Evolutionary conservation across 176 grass and related monocot genomes (phyloP).

Genomic region (Oryza glumipatula): DNA sequence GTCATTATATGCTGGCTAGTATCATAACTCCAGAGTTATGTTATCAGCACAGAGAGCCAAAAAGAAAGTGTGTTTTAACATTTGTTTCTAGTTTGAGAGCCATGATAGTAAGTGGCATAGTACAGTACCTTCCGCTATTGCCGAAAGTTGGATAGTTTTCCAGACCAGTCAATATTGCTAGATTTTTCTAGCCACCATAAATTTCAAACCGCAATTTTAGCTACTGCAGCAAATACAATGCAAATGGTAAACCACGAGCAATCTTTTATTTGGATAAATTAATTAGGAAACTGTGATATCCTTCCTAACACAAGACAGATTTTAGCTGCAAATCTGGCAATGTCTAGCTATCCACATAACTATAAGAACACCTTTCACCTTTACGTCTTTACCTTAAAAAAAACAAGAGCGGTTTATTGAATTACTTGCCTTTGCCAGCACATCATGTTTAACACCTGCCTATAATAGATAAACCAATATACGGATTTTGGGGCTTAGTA

Average conservation of each 20-base stretch:
- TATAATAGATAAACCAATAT: background rate
- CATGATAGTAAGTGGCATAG: background rate
- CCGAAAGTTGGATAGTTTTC: background rate
- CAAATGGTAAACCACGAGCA: background rate
- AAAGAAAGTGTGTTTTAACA: background rate
- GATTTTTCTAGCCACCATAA: conserved; percentile 10
- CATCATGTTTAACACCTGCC: background rate
- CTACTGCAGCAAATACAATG: background rate
- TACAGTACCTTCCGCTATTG: background rate
- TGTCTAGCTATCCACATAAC: background rate
- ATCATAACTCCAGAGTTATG: background rate
- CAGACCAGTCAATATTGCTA: background rate
- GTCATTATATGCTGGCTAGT: background rate
- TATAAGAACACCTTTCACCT: background rate
- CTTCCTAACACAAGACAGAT: background rate
- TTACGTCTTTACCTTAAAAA: background rate
- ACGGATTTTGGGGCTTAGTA: too few relatives aligned
- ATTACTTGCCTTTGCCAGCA: background rate
- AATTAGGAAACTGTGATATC: background rate
- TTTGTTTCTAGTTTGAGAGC: background rate
- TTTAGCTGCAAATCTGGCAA: background rate
- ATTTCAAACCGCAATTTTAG: background rate
- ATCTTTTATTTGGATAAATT: background rate
- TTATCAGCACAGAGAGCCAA: background rate
- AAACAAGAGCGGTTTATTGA: background rate